A percentile compares a stretch with the other conserved stretches of the same genome.
Conservation (phyloP, 2,329 filamentous ascomycete species). For the Botrytis squamosa region DNA sequence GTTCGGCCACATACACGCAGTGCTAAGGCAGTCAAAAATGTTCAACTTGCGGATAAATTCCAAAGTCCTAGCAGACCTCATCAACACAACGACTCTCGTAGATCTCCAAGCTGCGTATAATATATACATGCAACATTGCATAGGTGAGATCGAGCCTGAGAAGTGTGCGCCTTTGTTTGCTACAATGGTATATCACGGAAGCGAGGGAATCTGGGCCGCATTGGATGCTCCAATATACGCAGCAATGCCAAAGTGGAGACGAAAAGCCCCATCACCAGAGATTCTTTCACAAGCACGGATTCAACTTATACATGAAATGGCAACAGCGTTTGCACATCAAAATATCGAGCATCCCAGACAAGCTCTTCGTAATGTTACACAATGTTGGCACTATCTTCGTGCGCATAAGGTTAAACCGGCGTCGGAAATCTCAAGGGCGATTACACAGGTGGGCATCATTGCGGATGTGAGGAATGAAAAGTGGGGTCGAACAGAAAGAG, state of each 20-base stretch:
- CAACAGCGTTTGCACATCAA: conserved; percentile 32
- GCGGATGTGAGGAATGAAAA: conserved; percentile 26
- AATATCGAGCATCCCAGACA: conserved; percentile 23
- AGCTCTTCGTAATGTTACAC: conserved; percentile 34
- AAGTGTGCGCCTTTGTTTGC: conserved; percentile 28
- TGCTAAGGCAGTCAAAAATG: conserved; percentile 3
- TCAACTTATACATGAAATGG: conserved; percentile 32
- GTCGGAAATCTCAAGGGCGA: conserved; percentile 28
- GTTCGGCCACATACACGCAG: background rate
- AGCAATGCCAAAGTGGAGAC: conserved; percentile 3
- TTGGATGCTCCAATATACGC: conserved; percentile 27
- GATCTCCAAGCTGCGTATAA: conserved; percentile 6
- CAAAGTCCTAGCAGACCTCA: background rate
- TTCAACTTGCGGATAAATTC: background rate
- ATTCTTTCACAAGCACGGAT: conserved; percentile 25
- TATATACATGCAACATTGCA: conserved; percentile 17
- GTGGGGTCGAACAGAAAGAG: conserved; percentile 28
- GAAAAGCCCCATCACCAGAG: conserved; percentile 9
- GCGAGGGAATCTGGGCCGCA: conserved; percentile 29
- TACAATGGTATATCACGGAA: conserved; percentile 27
- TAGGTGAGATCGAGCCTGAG: conserved; percentile 20
- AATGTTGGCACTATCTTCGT: conserved; percentile 33
- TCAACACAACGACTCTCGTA: background rate
- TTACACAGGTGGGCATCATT: conserved; percentile 31
- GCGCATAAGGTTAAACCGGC: conserved; percentile 27